Base-by-base conservation (phyloP, 192 early-diverging fungal genomes). In the Coemansia sp. region DNA sequence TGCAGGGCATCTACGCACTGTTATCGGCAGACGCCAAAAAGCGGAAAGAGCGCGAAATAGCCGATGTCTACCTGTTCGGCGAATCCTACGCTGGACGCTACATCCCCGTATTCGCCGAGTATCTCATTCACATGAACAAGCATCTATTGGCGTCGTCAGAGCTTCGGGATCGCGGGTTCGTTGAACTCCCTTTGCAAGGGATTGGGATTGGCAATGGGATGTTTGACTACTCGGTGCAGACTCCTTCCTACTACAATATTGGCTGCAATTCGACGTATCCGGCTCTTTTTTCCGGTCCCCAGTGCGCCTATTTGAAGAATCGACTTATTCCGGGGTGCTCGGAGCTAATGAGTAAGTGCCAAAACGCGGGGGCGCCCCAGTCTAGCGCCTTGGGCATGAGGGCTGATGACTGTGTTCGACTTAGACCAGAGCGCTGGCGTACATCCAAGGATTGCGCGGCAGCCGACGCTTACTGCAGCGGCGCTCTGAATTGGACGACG, bases 11-110 rank as follows among this genome's bases (percentile, higher is more conserved):
- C 20, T 67, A 73, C 20, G 48, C 70, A 26, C 35, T 69, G 61
- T 64, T 80, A 5, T 63, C 64, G 38, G 25, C 57, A 0, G 35
- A 41, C 3, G 70, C 68, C 14, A 36, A 59, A 2, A 31, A 52
- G 1, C 73, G 70, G 48, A 50, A 66, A 3, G 33, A 81, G 58
- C 65, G 38, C n/a, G 14, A 28, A 0, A 60, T 57, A 3, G 16
- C 47, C 11, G 56, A 70, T 8, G 66, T 85, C 13, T 68, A 82
- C 45, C 23, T 87, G 2, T 82, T 86, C 45, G 86, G 86, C 57
- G 86, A 87, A 57, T 83, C 78, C 12, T 87, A 86, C 63, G 86
- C 72, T 0, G 85, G 86, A 0, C 83, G 83, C 12, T 87, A 85
- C 35, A 80, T 86, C 56, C 81, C 82, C 8, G 61, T 77, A n/a